phyloP scores from a whole-genome alignment of 2,329 filamentous ascomycete genomes.

The Arthrobotrys iridis region DNA sequence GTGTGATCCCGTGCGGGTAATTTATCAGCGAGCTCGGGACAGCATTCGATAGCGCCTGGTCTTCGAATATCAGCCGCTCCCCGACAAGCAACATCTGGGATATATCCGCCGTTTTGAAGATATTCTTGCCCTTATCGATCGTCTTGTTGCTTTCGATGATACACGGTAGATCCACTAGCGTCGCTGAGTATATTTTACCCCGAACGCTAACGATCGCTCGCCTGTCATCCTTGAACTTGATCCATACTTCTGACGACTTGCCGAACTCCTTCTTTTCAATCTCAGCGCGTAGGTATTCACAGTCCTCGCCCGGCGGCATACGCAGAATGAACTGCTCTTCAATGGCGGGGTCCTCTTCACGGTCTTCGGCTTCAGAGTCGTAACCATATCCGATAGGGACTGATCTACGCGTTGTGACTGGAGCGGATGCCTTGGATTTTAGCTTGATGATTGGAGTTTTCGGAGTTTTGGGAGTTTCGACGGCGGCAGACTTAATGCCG shows the following conservation, averaged over 20 bases:
- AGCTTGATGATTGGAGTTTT: conserved; percentile 67
- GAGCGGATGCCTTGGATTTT: conserved; percentile 69
- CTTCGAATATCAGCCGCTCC: conserved; percentile 68
- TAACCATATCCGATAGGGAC: conserved; percentile 82
- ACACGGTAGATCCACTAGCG: conserved; percentile 75
- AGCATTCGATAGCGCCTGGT: conserved; percentile 66
- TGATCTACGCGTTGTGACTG: conserved; percentile 70
- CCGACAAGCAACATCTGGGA: conserved; percentile 74
- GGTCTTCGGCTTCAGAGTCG: conserved; percentile 93
- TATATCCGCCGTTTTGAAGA: conserved; percentile 76
- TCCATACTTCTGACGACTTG: conserved; percentile 74
- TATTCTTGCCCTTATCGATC: conserved; percentile 74
- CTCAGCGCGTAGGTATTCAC: conserved; percentile 80
- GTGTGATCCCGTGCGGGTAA: conserved; percentile 70
- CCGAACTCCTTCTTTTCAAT: conserved; percentile 79
- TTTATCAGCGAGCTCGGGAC: conserved; percentile 63
- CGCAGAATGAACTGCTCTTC: conserved; percentile 90
- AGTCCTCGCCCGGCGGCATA: conserved; percentile 85
- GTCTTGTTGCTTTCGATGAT: conserved; percentile 79
- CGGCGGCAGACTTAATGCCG: conserved; percentile 14
- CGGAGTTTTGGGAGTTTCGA: conserved; percentile 55
- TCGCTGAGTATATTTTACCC: conserved; percentile 71
- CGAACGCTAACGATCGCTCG: conserved; percentile 71
- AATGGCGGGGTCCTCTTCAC: conserved; percentile 84
- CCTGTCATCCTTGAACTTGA: conserved; percentile 79